Base-by-base conservation (phyloP, 2,329 filamentous ascomycete genomes). In the Hyphodiscus sp. region DNA sequence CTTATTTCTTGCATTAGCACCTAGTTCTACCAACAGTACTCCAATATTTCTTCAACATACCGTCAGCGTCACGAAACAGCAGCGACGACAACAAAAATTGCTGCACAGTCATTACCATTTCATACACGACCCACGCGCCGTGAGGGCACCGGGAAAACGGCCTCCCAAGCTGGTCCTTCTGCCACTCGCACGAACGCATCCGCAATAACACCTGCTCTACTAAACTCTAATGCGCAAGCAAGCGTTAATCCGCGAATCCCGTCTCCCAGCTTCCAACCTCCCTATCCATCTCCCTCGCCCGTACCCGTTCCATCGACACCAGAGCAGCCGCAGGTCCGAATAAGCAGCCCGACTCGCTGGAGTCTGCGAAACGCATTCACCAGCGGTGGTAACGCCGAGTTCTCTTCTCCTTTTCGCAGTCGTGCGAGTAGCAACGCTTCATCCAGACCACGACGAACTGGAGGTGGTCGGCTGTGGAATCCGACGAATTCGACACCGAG, bases 401-500 rank as follows among this genome's bases (percentile, higher is more conserved):
- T 61, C 53, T 48, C 49, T 19, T 62, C 58, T 20, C 64, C 63
- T 13, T 64, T 65, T 52, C 58, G 62, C 29, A 58, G 49, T 48
- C 59, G 61, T 26, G 61, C 61, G 43, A 64, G 65, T 20, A 64
- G 55, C 47, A 58, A 53, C 44, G 54, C 54, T 19, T 42, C 53
- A 43, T 52, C 52, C 8, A 57, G 58, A 46, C 55, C 51, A 55
- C 61, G 60, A 55, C 61, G 64, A 51, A 60, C 61, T 15, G 61
- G 58, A 65, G 55, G 68, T 56, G 56, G 61, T 51, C 74, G 79
- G 53, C 74, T 83, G 57, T 81, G 80, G 70, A 83, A 83, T 66
- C 81, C 81, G 41, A 74, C 81, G 63, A 83, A 84, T 65, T 76
- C 79, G 69, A 78, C 81, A 47, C 81, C 79, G 42, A 76, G 61